Evolutionary conservation across 1,284 basidiomycete genomes (phyloP).

Genomic region (Ustilago curta): DNA sequence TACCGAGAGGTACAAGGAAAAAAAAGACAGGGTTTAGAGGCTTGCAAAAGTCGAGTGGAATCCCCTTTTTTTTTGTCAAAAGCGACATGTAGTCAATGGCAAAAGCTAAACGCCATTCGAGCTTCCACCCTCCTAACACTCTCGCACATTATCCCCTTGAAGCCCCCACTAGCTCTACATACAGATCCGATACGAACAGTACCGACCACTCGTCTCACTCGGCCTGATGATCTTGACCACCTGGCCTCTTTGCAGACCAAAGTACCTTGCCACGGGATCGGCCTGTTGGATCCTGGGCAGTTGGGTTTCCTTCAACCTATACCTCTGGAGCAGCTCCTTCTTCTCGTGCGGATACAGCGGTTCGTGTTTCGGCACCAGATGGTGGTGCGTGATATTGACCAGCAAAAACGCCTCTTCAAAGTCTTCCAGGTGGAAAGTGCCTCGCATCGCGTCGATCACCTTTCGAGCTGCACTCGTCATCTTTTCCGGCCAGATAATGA

Average conservation of each 20-base stretch:
- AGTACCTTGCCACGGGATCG: constrained; percentile 97
- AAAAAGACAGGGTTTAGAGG: background rate
- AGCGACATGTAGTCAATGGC: no score
- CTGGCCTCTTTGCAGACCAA: constrained; percentile 91
- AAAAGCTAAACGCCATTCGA: no score
- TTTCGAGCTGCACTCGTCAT: constrained; percentile 97
- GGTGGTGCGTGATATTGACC: constrained; percentile 94
- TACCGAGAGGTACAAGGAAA: no score
- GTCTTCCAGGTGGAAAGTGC: constrained; percentile 88
- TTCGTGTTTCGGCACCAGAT: constrained; percentile 92
- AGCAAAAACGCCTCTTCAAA: constrained; percentile 96
- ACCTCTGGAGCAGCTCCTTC: constrained; percentile 85
- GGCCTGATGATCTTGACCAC: constrained; percentile 97
- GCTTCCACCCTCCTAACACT: no score
- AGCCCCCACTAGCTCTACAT: constrained; percentile 51
- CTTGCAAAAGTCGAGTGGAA: background rate
- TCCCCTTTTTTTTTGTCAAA: no score
- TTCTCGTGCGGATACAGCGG: constrained; percentile 89
- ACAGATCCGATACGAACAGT: constrained; percentile 88
- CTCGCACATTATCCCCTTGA: background rate
- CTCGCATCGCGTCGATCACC: constrained; percentile 72
- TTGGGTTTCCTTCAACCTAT: constrained; percentile 97
- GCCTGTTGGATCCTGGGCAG: constrained; percentile 94
- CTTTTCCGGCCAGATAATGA: constrained; percentile 94
- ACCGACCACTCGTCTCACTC: constrained; percentile 95